Conservation (phyloP, 306 rosid species). For the Cicer arietinum region DNA sequence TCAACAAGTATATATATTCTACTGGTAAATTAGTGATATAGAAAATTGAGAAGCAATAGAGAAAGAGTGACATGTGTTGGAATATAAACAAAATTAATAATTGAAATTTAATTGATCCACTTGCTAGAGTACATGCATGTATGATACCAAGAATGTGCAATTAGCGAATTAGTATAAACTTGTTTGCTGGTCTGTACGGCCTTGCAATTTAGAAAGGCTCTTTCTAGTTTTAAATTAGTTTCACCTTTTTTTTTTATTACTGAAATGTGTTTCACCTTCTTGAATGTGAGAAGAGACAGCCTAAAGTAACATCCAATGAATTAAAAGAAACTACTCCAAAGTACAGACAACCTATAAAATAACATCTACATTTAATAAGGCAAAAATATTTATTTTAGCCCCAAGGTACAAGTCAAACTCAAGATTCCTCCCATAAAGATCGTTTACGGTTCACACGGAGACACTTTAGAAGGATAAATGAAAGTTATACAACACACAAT, state of each 20-base stretch:
- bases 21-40: too few species aligned
- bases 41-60: too few species aligned
- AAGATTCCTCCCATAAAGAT: neutral
- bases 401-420: neutral
- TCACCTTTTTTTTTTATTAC: too few species aligned
- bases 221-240: neutral
- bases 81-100: too few species aligned
- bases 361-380: neutral
- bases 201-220: neutral
- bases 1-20: too few species aligned
- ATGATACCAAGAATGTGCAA: neutral
- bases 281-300: constrained; percentile 10
- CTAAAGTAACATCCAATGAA: neutral
- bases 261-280: neutral
- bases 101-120: neutral
- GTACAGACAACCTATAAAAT: neutral
- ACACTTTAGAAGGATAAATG: too few species aligned
- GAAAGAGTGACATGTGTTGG: too few species aligned
- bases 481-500: too few species aligned
- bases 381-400: neutral
- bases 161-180: neutral
- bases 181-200: neutral
- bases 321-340: neutral
- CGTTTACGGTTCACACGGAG: neutral
- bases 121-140: neutral